phyloP scores from a whole-genome alignment of 2,329 filamentous ascomycete species.

The Claviceps quebecensis region DNA sequence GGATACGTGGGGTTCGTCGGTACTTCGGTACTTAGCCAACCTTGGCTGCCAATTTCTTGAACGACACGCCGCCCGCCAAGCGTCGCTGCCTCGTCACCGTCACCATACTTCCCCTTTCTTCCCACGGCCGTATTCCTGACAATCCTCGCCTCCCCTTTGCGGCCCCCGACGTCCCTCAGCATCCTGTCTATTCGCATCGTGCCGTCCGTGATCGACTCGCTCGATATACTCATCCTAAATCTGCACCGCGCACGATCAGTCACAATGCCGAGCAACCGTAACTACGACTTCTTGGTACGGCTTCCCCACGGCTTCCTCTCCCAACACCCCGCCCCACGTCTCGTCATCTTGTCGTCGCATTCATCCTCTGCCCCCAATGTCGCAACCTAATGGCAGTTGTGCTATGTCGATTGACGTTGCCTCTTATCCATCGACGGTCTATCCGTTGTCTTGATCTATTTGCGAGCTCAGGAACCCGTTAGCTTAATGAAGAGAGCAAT shows the following conservation, averaged over 20 bases:
- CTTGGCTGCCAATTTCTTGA: neutral
- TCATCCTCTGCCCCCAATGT: neutral
- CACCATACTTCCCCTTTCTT: slow-evolving; percentile 4
- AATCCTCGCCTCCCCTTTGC: neutral
- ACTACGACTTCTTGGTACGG: slow-evolving; percentile 96
- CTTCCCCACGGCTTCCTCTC: slow-evolving; percentile 2
- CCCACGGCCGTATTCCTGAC: neutral
- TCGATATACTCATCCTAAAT: neutral
- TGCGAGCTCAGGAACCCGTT: too few relatives aligned
- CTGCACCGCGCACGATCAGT: slow-evolving; percentile 9
- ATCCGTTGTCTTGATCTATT: neutral
- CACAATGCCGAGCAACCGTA: slow-evolving; percentile 89
- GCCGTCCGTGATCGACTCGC: neutral
- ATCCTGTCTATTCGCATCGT: neutral
- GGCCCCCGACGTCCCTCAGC: neutral
- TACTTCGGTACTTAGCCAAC: too few relatives aligned
- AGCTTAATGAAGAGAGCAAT: neutral
- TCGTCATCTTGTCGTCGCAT: neutral
- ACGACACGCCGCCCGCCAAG: slow-evolving; percentile 4
- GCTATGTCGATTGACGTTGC: neutral
- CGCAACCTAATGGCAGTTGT: neutral
- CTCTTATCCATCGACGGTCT: neutral
- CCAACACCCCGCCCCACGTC: slow-evolving; percentile 8
- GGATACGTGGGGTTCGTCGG: too few relatives aligned
- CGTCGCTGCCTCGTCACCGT: slow-evolving; percentile 6